These are phyloP conservation scores for Alternaria infectoria DNA, from an alignment of 2,329 filamentous ascomycete genomes.

Conservation along the genomic window DNA sequence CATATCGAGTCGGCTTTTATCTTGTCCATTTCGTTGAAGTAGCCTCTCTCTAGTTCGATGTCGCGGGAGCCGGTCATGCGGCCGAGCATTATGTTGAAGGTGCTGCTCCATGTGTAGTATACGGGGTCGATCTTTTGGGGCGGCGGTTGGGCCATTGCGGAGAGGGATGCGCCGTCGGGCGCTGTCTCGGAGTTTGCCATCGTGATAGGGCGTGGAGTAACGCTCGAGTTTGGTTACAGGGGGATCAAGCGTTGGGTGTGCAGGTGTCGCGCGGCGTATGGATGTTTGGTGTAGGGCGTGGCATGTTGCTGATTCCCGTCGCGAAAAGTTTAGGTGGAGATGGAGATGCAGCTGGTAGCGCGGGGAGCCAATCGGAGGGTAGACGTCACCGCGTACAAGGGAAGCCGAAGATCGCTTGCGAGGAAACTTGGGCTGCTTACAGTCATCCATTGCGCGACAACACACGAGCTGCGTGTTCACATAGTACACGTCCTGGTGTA, in stretches of 20 bases:
- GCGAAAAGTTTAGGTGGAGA: conserved; percentile 27
- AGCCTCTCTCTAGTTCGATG: conserved; percentile 58
- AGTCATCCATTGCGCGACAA: conserved; percentile 22
- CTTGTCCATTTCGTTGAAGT: conserved; percentile 77
- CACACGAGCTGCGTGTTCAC: not conserved
- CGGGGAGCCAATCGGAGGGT: conserved; percentile 33
- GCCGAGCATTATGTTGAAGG: conserved; percentile 82
- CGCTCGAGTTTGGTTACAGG: not conserved
- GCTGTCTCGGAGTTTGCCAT: conserved; percentile 39
- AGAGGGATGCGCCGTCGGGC: conserved; percentile 36
- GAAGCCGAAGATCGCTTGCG: conserved; percentile 18
- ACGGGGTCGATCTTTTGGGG: conserved; percentile 40
- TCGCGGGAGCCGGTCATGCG: conserved; percentile 49
- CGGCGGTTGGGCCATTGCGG: conserved; percentile 24
- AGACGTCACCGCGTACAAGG: conserved; percentile 14
- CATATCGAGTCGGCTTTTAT: conserved; percentile 80
- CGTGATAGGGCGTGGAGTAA: not conserved
- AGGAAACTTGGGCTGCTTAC: conserved; percentile 18
- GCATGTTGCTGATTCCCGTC: conserved; percentile 19
- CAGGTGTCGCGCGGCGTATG: conserved; percentile 10
- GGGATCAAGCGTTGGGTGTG: not conserved
- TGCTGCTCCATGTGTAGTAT: conserved; percentile 74
- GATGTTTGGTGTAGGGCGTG: conserved; percentile 16
- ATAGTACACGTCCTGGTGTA: not conserved
- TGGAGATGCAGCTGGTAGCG: conserved; percentile 11